Conservation (phyloP, 1,284 basidiomycete genomes). For the Rhodotorula sp. region DNA sequence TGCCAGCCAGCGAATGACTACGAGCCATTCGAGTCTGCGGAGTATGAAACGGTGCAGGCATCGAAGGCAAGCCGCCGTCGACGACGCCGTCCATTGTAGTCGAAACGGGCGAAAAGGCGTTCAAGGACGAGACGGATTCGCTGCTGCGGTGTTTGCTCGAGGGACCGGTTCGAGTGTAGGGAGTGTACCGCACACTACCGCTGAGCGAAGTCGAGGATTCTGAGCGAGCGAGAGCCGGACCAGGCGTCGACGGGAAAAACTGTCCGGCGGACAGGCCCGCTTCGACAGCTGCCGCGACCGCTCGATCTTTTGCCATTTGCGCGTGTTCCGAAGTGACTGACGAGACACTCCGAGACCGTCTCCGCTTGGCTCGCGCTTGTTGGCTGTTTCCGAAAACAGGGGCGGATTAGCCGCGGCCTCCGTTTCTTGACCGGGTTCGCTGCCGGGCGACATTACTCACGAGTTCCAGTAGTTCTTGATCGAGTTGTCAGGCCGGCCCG, state of each 20-base stretch:
- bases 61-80: not conserved
- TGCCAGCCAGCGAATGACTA: slow-evolving; percentile 11
- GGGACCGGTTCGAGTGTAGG: slow-evolving; percentile 27
- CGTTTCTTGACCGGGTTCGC: not conserved
- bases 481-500: slow-evolving; percentile 46
- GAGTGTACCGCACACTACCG: slow-evolving; percentile 23
- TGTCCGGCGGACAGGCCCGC: not conserved
- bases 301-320: slow-evolving; percentile 9
- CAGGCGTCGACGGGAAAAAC: not conserved
- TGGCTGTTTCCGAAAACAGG: slow-evolving; percentile 2
- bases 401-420: not conserved
- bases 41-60: slow-evolving; percentile 10
- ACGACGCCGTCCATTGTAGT: slow-evolving; percentile 11
- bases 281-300: slow-evolving; percentile 8
- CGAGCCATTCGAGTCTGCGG: slow-evolving; percentile 9
- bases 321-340: not conserved
- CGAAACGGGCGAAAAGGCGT: slow-evolving; percentile 14
- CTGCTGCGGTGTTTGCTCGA: slow-evolving; percentile 35
- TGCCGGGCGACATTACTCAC: not conserved
- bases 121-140: slow-evolving; percentile 33
- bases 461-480: slow-evolving; percentile 47
- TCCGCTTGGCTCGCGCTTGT: slow-evolving; percentile 29
- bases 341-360: not conserved
- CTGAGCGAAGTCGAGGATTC: slow-evolving; percentile 32
- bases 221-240: slow-evolving; percentile 16